A percentile compares a stretch with the other conserved stretches of the same genome.
Conservation (phyloP, 768 basidiomycete species). For the Leccinum imitatum region DNA sequence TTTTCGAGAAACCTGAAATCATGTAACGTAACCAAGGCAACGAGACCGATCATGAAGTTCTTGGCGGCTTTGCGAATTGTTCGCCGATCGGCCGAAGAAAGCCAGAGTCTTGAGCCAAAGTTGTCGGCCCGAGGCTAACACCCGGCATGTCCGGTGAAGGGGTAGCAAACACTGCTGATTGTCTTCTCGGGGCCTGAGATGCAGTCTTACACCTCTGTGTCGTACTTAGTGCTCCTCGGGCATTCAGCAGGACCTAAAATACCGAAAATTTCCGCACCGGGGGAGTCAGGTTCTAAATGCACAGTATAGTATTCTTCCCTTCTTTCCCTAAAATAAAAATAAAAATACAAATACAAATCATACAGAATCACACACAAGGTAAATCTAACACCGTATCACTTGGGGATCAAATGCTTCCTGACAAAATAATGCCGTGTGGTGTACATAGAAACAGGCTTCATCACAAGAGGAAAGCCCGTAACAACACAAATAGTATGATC, state of each 20-base stretch:
- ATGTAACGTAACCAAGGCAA: too few species aligned
- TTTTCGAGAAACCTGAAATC: too few species aligned
- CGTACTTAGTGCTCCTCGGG: not conserved
- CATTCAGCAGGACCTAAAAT: not conserved
- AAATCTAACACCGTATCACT: too few species aligned
- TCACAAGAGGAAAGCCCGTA: not conserved
- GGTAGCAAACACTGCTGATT: too few species aligned
- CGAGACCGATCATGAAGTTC: too few species aligned
- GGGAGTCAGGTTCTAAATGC: not conserved
- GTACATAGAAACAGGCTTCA: not conserved
- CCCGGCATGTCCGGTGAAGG: too few species aligned
- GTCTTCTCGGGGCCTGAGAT: too few species aligned
- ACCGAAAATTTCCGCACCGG: too few species aligned
- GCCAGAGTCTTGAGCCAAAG: not conserved
- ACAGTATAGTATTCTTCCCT: not conserved
- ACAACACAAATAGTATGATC: not conserved
- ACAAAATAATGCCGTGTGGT: not conserved
- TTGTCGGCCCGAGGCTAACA: not conserved
- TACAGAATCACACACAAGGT: not conserved
- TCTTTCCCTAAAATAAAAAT: not conserved
- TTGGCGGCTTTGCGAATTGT: too few species aligned
- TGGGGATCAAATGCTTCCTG: not conserved
- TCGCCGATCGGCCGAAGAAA: too few species aligned
- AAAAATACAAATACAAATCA: not conserved
- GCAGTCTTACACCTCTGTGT: not conserved